Evolutionary conservation across 2,329 filamentous ascomycete genomes (phyloP).

Genomic region (Colletotrichum sp.): DNA sequence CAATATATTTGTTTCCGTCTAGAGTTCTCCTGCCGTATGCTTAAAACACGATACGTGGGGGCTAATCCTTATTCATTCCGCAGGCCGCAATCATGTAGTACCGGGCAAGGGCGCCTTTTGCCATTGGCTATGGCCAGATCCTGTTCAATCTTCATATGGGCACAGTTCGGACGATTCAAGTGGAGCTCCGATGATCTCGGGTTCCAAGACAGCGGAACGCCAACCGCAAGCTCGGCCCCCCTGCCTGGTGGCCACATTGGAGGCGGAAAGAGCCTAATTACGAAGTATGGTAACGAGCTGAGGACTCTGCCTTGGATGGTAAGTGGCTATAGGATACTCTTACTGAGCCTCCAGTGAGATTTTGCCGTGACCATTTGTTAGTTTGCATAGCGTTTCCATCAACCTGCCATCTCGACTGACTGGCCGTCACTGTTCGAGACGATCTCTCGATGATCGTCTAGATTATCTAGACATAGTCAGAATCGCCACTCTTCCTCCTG

Average conservation of each 20-base stretch:
- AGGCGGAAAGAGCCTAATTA: neutral
- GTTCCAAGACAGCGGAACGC: neutral
- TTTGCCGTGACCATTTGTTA: too few species aligned
- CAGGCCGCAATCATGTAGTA: neutral
- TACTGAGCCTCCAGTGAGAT: neutral
- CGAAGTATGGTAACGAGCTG: neutral
- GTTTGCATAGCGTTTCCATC: too few species aligned
- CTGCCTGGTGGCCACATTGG: neutral
- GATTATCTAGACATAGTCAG: too few species aligned
- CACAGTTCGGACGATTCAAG: neutral
- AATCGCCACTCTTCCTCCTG: too few species aligned
- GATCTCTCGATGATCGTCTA: neutral
- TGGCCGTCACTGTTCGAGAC: neutral
- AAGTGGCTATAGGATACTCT: fast-evolving
- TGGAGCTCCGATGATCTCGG: neutral
- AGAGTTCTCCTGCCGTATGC: neutral
- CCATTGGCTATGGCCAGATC: neutral
- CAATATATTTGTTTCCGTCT: neutral
- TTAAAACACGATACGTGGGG: neutral
- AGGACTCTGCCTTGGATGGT: fast-evolving
- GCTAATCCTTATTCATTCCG: neutral
- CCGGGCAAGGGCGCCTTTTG: neutral
- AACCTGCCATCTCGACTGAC: too few species aligned
- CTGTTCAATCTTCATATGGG: neutral
- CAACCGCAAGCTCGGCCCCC: neutral